These are phyloP conservation scores for Eucalyptus cloeziana DNA, from an alignment of 345 rosid genomes.

Conservation along the genomic window DNA sequence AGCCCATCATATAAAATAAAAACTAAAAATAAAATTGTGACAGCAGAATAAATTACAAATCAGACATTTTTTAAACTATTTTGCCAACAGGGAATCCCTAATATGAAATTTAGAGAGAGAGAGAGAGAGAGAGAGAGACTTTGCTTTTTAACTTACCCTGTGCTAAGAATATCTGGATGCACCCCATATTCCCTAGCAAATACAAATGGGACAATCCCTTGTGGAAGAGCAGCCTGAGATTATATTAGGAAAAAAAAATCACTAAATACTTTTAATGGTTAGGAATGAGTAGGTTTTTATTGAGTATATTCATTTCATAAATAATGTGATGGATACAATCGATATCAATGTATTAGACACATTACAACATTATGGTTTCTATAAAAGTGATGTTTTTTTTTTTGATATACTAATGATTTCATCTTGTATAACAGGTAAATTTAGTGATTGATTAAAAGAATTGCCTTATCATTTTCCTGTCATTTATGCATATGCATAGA, in stretches of 20 bases:
- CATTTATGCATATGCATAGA: neutral
- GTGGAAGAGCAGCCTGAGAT: slow-evolving; percentile 72
- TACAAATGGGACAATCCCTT: slow-evolving; percentile 74
- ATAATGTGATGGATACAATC: neutral
- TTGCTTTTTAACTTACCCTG: slow-evolving; percentile 34
- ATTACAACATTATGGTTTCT: neutral
- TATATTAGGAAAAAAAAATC: neutral
- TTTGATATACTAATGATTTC: neutral
- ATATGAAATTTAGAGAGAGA: neutral
- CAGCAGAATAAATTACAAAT: neutral
- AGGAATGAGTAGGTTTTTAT: neutral
- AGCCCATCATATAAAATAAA: neutral
- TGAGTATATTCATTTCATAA: neutral
- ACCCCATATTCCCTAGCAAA: slow-evolving; percentile 68
- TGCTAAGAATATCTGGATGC: slow-evolving; percentile 68
- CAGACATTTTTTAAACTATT: neutral
- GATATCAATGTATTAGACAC: neutral
- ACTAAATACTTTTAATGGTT: neutral
- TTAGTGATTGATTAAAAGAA: neutral
- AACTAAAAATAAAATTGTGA: neutral
- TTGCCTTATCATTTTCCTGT: neutral
- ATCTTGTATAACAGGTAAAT: neutral
- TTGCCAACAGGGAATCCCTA: neutral
- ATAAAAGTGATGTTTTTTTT: neutral
- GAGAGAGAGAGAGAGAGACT: neutral